Base-by-base conservation (phyloP, 2,329 filamentous ascomycete genomes). In the Fusarium sp. region DNA sequence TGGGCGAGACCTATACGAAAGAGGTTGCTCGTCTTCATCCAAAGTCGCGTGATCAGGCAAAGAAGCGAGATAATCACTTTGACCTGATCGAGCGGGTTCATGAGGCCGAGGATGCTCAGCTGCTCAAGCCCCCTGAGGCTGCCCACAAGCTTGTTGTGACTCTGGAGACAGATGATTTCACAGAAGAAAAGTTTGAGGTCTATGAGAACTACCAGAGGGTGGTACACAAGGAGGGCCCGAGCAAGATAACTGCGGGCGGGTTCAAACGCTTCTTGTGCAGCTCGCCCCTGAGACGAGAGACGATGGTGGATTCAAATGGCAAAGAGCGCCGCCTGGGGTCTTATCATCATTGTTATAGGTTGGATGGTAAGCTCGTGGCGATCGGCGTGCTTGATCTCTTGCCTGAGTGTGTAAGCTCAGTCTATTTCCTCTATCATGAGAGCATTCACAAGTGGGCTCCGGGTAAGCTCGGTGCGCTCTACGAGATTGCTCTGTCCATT, bases 381-480 rank as follows among this genome's bases (percentile, higher is more conserved):
- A 85, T 96, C 68, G 90, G 90, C 0, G 90, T 96, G 1, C 81
- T 96, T 5, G 92, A 96, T 75, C 83, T 96, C 8, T 82, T 96
- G 1, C 92, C 92, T 0, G 83, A 92, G 62, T 90, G 88, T 70
- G 90, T 96, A 54, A 94, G 91, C 73, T 90, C 90, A 4, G 92
- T 96, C 10, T 96, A 96, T 79, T 93, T 96, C 76, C 80, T 96
- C 65, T 96, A 96, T 75, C 87, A 94, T 74, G 88, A 90, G 74
- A 91, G 91, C 68, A 88, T 93, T 58, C 88, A 91, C 71, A 83
- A 84, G 61, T 89, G 87, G 79, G 85, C 85, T 23, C 90, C 92
- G 29, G 92, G 92, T 1, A 96, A 95, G 78, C 79, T 95, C 5
- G 89, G 90, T 34, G 92, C 92, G 1, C 77, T 95, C 66, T 83